Conservation (phyloP, 257 asterid species). For the Solanum infundibuliforme region DNA sequence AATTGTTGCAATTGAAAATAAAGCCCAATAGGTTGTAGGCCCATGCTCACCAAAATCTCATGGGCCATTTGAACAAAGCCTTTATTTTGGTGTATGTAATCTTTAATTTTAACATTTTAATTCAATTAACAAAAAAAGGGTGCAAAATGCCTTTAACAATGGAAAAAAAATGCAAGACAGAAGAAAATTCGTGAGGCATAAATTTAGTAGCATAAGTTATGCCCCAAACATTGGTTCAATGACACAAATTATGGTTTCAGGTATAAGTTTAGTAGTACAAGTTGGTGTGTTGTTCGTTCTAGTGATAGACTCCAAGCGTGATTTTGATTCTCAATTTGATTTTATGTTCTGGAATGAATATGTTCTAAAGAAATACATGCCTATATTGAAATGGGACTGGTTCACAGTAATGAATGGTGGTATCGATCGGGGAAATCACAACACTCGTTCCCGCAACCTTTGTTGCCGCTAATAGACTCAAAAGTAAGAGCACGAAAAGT, state of each 20-base stretch:
- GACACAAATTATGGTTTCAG: background rate
- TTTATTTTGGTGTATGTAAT: no score
- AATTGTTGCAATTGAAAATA: background rate
- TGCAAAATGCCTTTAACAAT: background rate
- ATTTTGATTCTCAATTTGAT: no score
- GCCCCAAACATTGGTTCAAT: background rate
- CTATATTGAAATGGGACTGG: no score
- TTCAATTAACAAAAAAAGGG: no score
- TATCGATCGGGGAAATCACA: background rate
- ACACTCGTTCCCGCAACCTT: background rate
- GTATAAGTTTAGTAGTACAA: background rate
- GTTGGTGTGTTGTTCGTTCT: background rate
- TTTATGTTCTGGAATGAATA: no score
- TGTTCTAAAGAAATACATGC: no score
- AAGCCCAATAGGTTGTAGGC: background rate
- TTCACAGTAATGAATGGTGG: no score
- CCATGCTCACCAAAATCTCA: background rate
- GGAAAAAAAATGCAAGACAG: background rate
- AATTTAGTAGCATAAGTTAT: background rate
- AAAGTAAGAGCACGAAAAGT: background rate
- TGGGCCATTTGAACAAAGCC: background rate
- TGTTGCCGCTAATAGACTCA: background rate
- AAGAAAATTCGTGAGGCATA: background rate
- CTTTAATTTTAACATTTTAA: background rate
- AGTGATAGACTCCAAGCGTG: no score